These are phyloP conservation scores for Cytospora schulzeri DNA, from an alignment of 2,329 filamentous ascomycete species.

Conservation along the genomic window DNA sequence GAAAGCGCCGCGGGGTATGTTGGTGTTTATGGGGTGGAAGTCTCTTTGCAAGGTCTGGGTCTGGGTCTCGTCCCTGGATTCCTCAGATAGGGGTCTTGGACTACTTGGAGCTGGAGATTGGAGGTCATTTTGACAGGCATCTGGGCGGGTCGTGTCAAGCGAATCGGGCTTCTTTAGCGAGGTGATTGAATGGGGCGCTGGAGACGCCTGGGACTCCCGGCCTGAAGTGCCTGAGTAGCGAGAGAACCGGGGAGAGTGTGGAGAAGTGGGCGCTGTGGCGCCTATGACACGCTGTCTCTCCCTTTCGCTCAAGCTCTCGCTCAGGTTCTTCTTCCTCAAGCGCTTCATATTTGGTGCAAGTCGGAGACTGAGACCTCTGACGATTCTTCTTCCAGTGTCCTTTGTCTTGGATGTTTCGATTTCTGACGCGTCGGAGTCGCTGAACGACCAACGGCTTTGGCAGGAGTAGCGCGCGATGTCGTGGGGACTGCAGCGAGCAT, in stretches of 20 bases:
- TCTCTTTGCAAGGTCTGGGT: slow-evolving; percentile 35
- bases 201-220: slow-evolving; percentile 22
- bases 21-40: slow-evolving; percentile 56
- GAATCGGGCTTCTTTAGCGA: slow-evolving; percentile 22
- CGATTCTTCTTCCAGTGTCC: slow-evolving; percentile 20
- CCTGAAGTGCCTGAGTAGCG: slow-evolving; percentile 11
- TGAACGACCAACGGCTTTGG: slow-evolving; percentile 29
- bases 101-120: slow-evolving; percentile 28
- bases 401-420: slow-evolving; percentile 4
- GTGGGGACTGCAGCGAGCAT: slow-evolving; percentile 15
- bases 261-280: slow-evolving; percentile 11
- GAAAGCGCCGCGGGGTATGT: slow-evolving; percentile 58
- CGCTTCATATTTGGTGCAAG: slow-evolving; percentile 26
- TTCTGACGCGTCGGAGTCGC: slow-evolving; percentile 24
- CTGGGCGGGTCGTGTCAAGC: slow-evolving; percentile 17
- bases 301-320: slow-evolving; percentile 35
- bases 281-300: background rate
- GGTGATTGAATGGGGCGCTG: slow-evolving; percentile 18
- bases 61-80: slow-evolving; percentile 26
- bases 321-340: slow-evolving; percentile 26
- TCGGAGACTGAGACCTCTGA: slow-evolving; percentile 24
- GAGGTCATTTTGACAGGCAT: slow-evolving; percentile 25
- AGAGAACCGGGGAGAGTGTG: slow-evolving; percentile 17
- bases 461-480: slow-evolving; percentile 18
- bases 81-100: slow-evolving; percentile 33